A percentile compares a stretch with the other conserved stretches of the same genome.
Conservation (phyloP, 306 rosid species). For the Inga oerstediana region DNA sequence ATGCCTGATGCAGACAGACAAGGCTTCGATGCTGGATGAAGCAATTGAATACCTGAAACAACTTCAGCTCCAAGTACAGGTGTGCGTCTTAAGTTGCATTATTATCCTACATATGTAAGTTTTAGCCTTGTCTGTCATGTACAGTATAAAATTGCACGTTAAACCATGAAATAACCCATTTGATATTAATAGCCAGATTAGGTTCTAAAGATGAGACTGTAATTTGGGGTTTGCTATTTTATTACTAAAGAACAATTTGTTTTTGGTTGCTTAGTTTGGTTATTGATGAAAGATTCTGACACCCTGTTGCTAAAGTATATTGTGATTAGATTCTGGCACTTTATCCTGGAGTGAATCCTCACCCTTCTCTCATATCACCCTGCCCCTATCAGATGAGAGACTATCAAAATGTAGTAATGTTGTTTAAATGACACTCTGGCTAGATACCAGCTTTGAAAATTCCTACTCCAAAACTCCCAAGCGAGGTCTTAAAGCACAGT, state of each 20-base stretch:
- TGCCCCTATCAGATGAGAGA: background rate
- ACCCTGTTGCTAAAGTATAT: background rate
- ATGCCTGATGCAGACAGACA: conserved; percentile 69
- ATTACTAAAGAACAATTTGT: background rate
- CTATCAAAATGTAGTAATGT: background rate
- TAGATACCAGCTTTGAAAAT: background rate
- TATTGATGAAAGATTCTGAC: background rate
- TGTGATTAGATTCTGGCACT: background rate
- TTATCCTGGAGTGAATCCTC: background rate
- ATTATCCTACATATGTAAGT: background rate
- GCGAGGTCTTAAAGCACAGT: background rate
- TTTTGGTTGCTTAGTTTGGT: background rate
- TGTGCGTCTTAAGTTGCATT: conserved; percentile 29
- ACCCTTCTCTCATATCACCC: background rate
- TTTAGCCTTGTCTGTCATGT: background rate
- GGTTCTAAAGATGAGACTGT: conserved; percentile 9
- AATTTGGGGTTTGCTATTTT: background rate
- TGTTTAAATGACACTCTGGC: background rate
- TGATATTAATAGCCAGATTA: background rate
- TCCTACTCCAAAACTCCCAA: background rate
- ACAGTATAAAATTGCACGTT: background rate
- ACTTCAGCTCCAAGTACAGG: conserved; percentile 99
- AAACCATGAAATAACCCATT: conserved; percentile 12
- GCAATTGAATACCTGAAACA: conserved; percentile 97
- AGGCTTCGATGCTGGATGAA: conserved; percentile 98